Conservation (phyloP, 768 basidiomycete species). For the Tephrocybe sp. region DNA sequence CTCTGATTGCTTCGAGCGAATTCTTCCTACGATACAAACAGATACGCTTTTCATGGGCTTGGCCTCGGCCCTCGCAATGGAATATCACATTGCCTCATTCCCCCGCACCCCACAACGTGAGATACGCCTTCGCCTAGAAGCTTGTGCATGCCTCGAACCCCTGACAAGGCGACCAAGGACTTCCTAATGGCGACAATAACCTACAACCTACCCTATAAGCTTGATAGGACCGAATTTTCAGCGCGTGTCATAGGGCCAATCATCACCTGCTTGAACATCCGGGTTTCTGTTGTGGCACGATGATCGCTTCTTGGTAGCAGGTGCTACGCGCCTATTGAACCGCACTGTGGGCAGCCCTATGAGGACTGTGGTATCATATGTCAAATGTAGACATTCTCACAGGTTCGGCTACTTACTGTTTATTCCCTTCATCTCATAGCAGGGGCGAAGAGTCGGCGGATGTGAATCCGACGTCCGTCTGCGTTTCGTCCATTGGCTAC, state of each 20-base stretch:
- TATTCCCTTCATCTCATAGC: background rate
- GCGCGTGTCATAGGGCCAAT: slow-evolving; percentile 6
- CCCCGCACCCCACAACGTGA: slow-evolving; percentile 7
- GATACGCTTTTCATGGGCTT: no score
- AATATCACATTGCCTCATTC: background rate
- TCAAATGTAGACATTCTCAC: background rate
- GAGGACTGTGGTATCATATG: background rate
- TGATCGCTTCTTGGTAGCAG: background rate
- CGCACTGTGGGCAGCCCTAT: background rate
- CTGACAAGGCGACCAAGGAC: background rate
- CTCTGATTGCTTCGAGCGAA: slow-evolving; percentile 5
- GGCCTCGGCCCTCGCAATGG: slow-evolving; percentile 9
- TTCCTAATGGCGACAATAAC: slow-evolving; percentile 12
- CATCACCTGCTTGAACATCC: slow-evolving; percentile 4
- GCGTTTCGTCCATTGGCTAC: background rate
- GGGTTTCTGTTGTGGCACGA: background rate
- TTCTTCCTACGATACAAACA: slow-evolving; percentile 20
- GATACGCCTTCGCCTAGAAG: slow-evolving; percentile 1
- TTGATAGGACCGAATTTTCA: slow-evolving; percentile 11
- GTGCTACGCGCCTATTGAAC: background rate
- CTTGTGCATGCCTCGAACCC: background rate
- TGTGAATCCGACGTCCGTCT: background rate
- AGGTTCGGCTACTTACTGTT: background rate
- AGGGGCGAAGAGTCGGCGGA: background rate
- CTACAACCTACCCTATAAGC: background rate